Percentiles rank a stretch among this genome's conserved stretches.
Conservation (phyloP, 352 stramenopile species). For the Phytopythium sindhum region DNA sequence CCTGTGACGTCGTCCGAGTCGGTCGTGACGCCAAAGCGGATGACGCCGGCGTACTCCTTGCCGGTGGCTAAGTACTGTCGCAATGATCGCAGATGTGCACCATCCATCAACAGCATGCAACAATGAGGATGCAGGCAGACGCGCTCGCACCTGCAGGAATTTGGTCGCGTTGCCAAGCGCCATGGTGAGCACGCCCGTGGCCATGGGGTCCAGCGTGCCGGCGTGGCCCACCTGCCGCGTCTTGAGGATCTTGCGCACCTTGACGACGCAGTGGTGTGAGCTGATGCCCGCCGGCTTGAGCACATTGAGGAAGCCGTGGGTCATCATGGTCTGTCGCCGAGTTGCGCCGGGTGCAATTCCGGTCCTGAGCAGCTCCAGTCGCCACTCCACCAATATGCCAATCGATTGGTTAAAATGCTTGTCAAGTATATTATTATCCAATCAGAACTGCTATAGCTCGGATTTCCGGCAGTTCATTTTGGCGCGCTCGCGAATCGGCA, state of each 20-base stretch:
- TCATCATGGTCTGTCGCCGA: not conserved
- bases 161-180: slow-evolving; percentile 77
- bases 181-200: slow-evolving; percentile 80
- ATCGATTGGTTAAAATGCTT: slow-evolving; percentile 13
- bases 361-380: not conserved
- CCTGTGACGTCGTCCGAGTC: slow-evolving; percentile 81
- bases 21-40: slow-evolving; percentile 79
- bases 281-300: slow-evolving; percentile 72
- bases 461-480: not conserved
- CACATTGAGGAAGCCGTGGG: slow-evolving; percentile 74
- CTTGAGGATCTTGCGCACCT: slow-evolving; percentile 66
- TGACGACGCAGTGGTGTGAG: slow-evolving; percentile 73
- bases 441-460: slow-evolving; percentile 2
- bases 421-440: slow-evolving; percentile 11
- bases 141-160: slow-evolving; percentile 60
- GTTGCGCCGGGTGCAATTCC: too few relatives aligned
- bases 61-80: slow-evolving; percentile 55
- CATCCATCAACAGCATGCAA: not conserved
- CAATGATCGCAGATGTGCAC: not conserved
- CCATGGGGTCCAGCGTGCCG: slow-evolving; percentile 88
- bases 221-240: slow-evolving; percentile 75
- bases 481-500: not conserved
- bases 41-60: slow-evolving; percentile 74
- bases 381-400: not conserved
- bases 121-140: not conserved